Base-by-base conservation (phyloP, 768 basidiomycete species). In the Lenzites betulinus region DNA sequence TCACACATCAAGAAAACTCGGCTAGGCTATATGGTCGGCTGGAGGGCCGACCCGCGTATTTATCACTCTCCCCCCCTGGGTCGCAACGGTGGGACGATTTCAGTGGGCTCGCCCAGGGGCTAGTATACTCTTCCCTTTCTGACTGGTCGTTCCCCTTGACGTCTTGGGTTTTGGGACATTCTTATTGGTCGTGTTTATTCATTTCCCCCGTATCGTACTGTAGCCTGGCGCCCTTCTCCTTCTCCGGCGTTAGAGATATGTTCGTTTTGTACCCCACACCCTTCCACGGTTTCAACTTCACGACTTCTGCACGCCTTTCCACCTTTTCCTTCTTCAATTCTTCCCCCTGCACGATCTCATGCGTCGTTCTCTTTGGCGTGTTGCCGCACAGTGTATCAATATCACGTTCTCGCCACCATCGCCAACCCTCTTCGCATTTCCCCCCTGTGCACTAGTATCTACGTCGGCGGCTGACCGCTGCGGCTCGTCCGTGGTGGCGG, bases 91-190 rank as follows among this genome's bases (percentile, higher is more conserved):
- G 63, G 65, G 57, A 59, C 59, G 65, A 55, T 60, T 48, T 59
- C 46, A 60, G 56, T 49, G 59, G 54, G 62, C 51, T 53, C 62
- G 54, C 53, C 60, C 58, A 51, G 65, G 64, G 66, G 56, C 64
- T 69, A 70, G 66, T 67, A 69, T 67, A 58, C 71, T 76, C 69
- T 72, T 67, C 65, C 59, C 54, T 66, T 63, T 50, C 69, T 66
- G 64, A 64, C 64, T 66, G 66, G 65, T 51, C 41, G 54, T 57
- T 52, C 54, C 63, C 16, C 59, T 56, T 74, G 74, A 78, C 73
- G 75, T 78, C 71, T 78, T 77, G 79, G 73, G 74, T 80, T 71
- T 51, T 61, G 57, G 62, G 65, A 66, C 65, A 58, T 58, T 57
- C 51, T 63, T 54, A 52, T 64, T 66, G 54, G 59, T 65, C 52